A percentile compares a stretch with the other conserved stretches of the same genome.
Conservation (phyloP, 2,329 filamentous ascomycete genomes). For the Colletotrichum neosansevieriae region DNA sequence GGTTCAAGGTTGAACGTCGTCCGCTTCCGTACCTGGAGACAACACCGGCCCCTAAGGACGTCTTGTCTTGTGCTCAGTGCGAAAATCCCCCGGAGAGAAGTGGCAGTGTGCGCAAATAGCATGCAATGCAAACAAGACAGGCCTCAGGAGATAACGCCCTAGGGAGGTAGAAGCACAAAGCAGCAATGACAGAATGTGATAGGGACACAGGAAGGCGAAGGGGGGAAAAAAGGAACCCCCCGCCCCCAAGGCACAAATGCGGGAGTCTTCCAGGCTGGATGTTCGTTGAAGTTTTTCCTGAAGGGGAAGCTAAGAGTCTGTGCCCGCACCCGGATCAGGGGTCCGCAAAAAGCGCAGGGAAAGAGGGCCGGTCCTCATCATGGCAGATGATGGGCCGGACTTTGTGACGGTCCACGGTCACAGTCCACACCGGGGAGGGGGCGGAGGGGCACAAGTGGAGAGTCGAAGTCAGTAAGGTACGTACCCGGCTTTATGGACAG, state of each 20-base stretch:
- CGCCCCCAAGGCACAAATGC: conserved; percentile 40
- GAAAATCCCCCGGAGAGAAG: background rate
- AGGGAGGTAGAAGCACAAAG: background rate
- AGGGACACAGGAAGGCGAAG: background rate
- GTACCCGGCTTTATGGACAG: background rate
- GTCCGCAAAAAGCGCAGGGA: conserved; percentile 34
- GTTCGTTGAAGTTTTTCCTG: conserved; percentile 37
- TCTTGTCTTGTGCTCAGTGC: conserved; percentile 12
- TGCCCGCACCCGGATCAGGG: conserved; percentile 39
- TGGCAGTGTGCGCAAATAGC: background rate
- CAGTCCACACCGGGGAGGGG: background rate
- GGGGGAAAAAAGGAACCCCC: conserved; percentile 25
- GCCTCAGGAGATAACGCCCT: background rate
- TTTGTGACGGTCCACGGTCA: conserved; percentile 30
- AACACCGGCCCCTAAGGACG: conserved; percentile 5
- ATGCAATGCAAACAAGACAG: conserved; percentile 7
- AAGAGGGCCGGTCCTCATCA: conserved; percentile 35
- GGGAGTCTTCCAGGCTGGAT: conserved; percentile 36
- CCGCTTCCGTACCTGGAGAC: background rate
- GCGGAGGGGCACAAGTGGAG: background rate
- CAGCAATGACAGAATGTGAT: background rate
- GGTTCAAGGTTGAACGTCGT: conserved; percentile 30
- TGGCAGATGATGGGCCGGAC: conserved; percentile 39
- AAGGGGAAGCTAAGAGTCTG: conserved; percentile 41
- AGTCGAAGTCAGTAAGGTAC: background rate